Conservation (phyloP, 176 grass and related monocot genomes). For the Areca catechu region DNA sequence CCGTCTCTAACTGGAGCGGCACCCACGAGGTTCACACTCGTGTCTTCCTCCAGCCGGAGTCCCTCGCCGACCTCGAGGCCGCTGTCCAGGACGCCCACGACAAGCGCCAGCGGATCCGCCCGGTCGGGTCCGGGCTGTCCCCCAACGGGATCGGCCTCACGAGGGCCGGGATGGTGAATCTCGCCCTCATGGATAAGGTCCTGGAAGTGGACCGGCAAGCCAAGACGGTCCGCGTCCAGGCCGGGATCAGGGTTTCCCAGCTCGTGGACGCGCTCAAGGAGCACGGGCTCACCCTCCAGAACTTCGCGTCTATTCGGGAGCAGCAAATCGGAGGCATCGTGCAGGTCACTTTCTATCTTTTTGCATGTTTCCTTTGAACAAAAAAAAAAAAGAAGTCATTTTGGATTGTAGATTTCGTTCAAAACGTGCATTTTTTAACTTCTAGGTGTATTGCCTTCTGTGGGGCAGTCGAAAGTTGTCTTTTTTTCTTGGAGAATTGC, state of each 20-base stretch:
- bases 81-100: constrained; percentile 42
- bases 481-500: too few relatives aligned
- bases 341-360: constrained; percentile 38
- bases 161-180: constrained; percentile 72
- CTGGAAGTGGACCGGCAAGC: constrained; percentile 53
- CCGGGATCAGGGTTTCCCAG: constrained; percentile 61
- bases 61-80: constrained; percentile 46
- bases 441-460: too few relatives aligned
- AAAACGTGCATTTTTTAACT: too few relatives aligned
- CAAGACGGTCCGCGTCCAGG: constrained; percentile 77
- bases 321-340: constrained; percentile 82
- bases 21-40: constrained; percentile 83
- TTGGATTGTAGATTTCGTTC: neutral
- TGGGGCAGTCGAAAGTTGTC: too few relatives aligned
- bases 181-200: constrained; percentile 89
- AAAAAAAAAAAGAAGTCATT: neutral
- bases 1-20: constrained; percentile 87
- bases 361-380: neutral
- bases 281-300: constrained; percentile 80
- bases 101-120: constrained; percentile 57
- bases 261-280: constrained; percentile 73
- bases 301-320: constrained; percentile 87
- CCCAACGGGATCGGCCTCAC: constrained; percentile 79
- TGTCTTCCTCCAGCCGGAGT: constrained; percentile 78
- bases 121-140: constrained; percentile 69